These are phyloP conservation scores for Colletotrichum sp. DNA, from an alignment of 2,329 filamentous ascomycete species.

Conservation along the genomic window DNA sequence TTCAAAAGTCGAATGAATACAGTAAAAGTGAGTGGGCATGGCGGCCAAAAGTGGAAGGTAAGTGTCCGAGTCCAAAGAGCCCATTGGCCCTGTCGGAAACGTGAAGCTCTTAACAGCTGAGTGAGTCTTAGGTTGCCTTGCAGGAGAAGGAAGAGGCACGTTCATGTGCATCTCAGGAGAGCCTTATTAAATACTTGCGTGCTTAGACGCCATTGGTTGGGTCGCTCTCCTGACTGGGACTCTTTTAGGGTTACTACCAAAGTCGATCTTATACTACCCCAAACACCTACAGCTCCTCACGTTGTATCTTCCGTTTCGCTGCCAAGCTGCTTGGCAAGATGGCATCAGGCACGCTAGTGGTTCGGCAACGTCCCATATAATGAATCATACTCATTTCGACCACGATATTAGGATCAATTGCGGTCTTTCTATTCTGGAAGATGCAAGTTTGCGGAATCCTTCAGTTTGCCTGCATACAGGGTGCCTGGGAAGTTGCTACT, in stretches of 20 bases:
- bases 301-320: fast-evolving
- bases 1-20: background rate
- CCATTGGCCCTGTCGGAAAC: background rate
- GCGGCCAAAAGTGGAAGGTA: background rate
- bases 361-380: background rate
- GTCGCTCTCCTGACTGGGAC: background rate
- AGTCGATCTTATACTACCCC: background rate
- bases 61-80: background rate
- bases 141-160: background rate
- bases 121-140: background rate
- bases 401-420: background rate
- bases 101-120: background rate
- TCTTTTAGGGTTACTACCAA: background rate
- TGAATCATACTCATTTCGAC: background rate
- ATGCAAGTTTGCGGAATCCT: fast-evolving
- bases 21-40: background rate
- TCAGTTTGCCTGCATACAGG: background rate
- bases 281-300: background rate
- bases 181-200: background rate
- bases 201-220: background rate
- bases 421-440: background rate
- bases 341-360: background rate
- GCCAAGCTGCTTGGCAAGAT: background rate
- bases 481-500: background rate
- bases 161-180: background rate